These are phyloP conservation scores for Aquilaria malaccensis DNA, from an alignment of 345 rosid species.

Conservation along the genomic window DNA sequence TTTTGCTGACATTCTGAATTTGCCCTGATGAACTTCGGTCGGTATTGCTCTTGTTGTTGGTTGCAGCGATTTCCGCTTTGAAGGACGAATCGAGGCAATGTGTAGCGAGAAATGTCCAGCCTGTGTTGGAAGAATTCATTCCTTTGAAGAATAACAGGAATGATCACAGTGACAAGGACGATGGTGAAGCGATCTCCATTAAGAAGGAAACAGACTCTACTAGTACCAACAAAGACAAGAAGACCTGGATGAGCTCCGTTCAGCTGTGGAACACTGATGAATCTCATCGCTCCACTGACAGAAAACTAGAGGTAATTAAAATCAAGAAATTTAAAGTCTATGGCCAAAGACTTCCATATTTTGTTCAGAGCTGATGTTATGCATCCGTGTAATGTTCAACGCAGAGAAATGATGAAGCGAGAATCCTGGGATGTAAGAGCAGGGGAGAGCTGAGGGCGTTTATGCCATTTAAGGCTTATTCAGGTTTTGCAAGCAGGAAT, in stretches of 20 bases:
- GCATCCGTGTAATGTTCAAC: background rate
- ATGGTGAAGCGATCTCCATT: slow-evolving; percentile 10
- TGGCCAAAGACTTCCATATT: background rate
- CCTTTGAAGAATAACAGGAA: slow-evolving; percentile 41
- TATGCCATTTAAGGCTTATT: slow-evolving; percentile 31
- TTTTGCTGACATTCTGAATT: background rate
- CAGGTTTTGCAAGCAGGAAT: slow-evolving; percentile 20
- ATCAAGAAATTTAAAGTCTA: background rate
- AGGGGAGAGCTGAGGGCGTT: slow-evolving; percentile 26
- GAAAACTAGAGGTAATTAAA: slow-evolving; percentile 35
- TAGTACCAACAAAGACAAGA: slow-evolving; percentile 36
- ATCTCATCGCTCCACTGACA: slow-evolving; percentile 19
- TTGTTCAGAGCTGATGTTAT: background rate
- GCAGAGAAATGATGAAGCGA: slow-evolving; percentile 43
- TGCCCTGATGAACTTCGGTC: background rate
- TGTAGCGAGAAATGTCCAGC: slow-evolving; percentile 29
- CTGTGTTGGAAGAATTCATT: slow-evolving; percentile 68
- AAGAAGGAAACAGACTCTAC: slow-evolving; percentile 27
- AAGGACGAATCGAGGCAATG: slow-evolving; percentile 44
- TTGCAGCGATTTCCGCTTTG: slow-evolving; percentile 58
- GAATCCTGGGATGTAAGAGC: slow-evolving; percentile 27
- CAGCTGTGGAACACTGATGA: slow-evolving; percentile 50
- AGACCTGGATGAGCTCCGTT: slow-evolving; percentile 62
- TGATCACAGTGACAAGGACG: slow-evolving; percentile 13
- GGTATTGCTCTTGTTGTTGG: slow-evolving; percentile 8